These are phyloP conservation scores for Magnolia officinalis DNA, from an alignment of 164 flowering plant species.

Conservation along the genomic window DNA sequence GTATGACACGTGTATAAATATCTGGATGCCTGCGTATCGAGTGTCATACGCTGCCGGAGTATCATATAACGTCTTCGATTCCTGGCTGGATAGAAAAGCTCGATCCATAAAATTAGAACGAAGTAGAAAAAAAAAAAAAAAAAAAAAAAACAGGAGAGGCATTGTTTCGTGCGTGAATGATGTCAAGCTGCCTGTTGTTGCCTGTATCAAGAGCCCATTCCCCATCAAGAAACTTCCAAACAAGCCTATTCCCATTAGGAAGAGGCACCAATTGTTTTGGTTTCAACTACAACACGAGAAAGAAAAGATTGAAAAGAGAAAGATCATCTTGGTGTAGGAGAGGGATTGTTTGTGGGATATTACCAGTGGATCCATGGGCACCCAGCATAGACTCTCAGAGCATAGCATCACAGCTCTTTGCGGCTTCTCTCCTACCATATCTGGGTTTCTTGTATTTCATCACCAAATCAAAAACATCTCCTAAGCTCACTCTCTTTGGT, in stretches of 20 bases:
- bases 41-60: not conserved
- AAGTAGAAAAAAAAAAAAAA: no score
- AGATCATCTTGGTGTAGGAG: slow-evolving; percentile 11
- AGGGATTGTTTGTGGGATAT: slow-evolving; percentile 33
- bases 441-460: slow-evolving; percentile 87
- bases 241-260: not conserved
- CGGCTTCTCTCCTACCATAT: slow-evolving; percentile 79
- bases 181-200: not conserved
- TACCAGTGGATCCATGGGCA: slow-evolving; percentile 96
- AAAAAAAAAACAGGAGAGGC: not conserved
- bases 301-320: slow-evolving; percentile 10
- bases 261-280: not conserved
- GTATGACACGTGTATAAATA: not conserved
- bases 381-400: slow-evolving; percentile 83
- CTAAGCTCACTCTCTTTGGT: slow-evolving; percentile 92
- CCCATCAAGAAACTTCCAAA: not conserved
- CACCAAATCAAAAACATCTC: slow-evolving; percentile 84
- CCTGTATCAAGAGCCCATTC: not conserved
- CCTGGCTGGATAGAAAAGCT: no score
- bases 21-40: not conserved
- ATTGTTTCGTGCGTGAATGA: not conserved
- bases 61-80: not conserved
- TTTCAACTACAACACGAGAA: not conserved
- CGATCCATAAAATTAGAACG: no score
- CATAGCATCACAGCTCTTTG: slow-evolving; percentile 89